phyloP scores from a whole-genome alignment of 352 stramenopile species.

The Albugo candida region DNA sequence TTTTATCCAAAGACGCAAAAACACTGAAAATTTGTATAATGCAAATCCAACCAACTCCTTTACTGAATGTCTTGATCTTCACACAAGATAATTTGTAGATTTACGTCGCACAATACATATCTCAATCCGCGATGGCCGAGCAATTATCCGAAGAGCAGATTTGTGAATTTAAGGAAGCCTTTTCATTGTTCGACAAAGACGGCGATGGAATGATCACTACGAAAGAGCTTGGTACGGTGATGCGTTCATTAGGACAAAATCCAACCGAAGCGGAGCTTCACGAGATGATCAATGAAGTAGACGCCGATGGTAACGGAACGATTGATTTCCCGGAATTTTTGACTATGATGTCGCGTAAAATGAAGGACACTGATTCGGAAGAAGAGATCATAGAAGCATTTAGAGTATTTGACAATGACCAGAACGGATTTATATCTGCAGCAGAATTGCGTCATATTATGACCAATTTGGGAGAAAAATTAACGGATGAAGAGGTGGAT shows the following conservation, averaged over 20 bases:
- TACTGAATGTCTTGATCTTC: background rate
- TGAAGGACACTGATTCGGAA: slow-evolving; percentile 98
- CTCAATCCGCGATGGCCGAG: slow-evolving; percentile 47
- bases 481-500: slow-evolving; percentile 97
- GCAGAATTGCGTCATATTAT: slow-evolving; percentile 97
- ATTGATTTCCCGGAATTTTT: slow-evolving; percentile 99
- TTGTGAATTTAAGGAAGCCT: slow-evolving; percentile 99
- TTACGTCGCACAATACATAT: slow-evolving; percentile 21
- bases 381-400: slow-evolving; percentile 98
- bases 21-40: slow-evolving; percentile 8
- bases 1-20: slow-evolving; percentile 6
- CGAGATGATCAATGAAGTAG: slow-evolving; percentile 99
- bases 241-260: slow-evolving; percentile 97
- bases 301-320: slow-evolving; percentile 97
- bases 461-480: slow-evolving; percentile 97
- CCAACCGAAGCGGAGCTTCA: slow-evolving; percentile 93
- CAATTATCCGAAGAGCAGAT: slow-evolving; percentile 91
- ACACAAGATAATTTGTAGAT: slow-evolving; percentile 31
- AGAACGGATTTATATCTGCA: slow-evolving; percentile 97
- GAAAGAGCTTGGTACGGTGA: slow-evolving; percentile 97
- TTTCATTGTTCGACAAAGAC: slow-evolving; percentile 99
- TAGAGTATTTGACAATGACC: slow-evolving; percentile 98
- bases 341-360: slow-evolving; percentile 98
- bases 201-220: slow-evolving; percentile 97
- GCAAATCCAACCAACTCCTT: slow-evolving; percentile 5